Percentiles rank a stretch among this genome's conserved stretches.
Conservation (phyloP, 2,329 filamentous ascomycete genomes). For the Cladophialophora yegresii region DNA sequence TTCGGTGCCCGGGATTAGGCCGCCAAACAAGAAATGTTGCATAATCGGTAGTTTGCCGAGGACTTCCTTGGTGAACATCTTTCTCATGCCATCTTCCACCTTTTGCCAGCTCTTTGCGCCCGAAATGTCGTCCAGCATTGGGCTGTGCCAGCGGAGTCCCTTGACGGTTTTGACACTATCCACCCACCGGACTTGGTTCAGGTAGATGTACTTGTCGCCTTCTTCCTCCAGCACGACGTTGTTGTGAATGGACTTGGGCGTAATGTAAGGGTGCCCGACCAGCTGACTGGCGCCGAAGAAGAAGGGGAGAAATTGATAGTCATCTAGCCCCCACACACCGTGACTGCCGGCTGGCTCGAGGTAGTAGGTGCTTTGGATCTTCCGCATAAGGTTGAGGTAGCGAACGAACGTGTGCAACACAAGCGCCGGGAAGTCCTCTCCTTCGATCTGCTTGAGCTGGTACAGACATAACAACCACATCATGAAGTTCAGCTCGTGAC, state of each 20-base stretch:
- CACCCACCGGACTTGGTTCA: conserved; percentile 90
- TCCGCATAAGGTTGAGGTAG: conserved; percentile 84
- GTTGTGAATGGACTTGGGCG: conserved; percentile 80
- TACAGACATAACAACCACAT: conserved; percentile 96
- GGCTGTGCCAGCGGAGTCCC: conserved; percentile 91
- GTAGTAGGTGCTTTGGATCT: conserved; percentile 88
- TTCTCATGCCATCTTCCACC: conserved; percentile 90
- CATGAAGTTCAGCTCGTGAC: conserved; percentile 95
- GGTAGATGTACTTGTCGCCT: conserved; percentile 78
- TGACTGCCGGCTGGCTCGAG: conserved; percentile 95
- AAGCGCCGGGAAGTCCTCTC: conserved; percentile 69
- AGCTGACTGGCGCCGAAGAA: conserved; percentile 92
- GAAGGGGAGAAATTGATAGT: conserved; percentile 96
- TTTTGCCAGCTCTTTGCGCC: conserved; percentile 87
- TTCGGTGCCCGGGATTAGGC: conserved; percentile 73
- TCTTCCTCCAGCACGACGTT: conserved; percentile 84
- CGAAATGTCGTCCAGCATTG: conserved; percentile 97
- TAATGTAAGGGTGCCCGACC: conserved; percentile 78
- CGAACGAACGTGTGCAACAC: conserved; percentile 76
- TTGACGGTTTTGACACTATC: conserved; percentile 96
- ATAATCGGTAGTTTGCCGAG: conserved; percentile 92
- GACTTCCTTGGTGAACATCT: conserved; percentile 95
- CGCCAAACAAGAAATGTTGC: conserved; percentile 97
- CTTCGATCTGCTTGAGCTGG: conserved; percentile 67
- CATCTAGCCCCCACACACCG: conserved; percentile 95